Evolutionary conservation across 2,329 filamentous ascomycete genomes (phyloP), one percentile per base, ranked within the genome.

Genomic region (Pyricularia pennisetigena): DNA sequence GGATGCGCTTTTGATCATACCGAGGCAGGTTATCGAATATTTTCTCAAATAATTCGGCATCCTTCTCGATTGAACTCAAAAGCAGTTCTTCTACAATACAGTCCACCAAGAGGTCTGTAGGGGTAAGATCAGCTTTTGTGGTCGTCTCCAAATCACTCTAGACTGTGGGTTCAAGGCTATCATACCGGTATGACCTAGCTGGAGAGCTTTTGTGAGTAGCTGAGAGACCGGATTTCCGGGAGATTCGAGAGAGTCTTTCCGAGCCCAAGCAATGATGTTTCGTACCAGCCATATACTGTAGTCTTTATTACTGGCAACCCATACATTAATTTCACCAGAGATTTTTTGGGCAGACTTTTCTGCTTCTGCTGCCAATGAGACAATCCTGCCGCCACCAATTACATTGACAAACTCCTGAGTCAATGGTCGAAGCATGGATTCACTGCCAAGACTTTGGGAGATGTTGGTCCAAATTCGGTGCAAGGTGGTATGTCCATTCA

Each of bases 261-360:
- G 75, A 62, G 74, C 77, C 80, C 78, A 88, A 29, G 71, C 74
- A 32, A 75, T 80, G 66, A 95, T 81, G 74, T 88, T 91, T 16
- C 77, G 78, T 2, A 88, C 90, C 57, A 97, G 77, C 93, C 93
- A 97, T 32, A 78, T 78, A 14, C 86, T 84, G 78, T 91, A 97
- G 23, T 83, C 76, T 29, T 80, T 81, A 3, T 90, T 89, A 71
- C 88, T 84, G 0, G 86, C 82, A 41, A 92, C 74, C 91, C 92
- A 96, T 0, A 76, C 74, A 6, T 69, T 67, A 14, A 71, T 70
- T 6, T 74, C 71, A 24, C 73, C 75, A 23, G 68, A 72, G 0
- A 73, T 72, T 24, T 79, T 78, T 20, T 75, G 82, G 9, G 84
- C 74, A 2, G 83, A 72, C 29, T 82, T 78, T 67, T 86, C 81